Base-by-base conservation (phyloP, 2,329 filamentous ascomycete species). In the Macroventuria anomochaeta region DNA sequence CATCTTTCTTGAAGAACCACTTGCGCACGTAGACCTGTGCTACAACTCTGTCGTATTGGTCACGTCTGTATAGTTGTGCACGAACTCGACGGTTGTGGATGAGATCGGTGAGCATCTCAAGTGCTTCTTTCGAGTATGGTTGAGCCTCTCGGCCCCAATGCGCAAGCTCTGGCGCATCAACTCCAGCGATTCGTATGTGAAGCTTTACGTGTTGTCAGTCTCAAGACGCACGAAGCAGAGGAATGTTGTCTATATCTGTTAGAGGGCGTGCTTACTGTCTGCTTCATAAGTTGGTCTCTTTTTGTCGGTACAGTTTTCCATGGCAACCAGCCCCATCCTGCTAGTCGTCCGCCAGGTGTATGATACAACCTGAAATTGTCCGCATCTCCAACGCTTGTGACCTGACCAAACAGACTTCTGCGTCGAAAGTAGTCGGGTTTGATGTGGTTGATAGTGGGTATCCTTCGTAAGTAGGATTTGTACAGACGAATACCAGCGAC, bases 311-410 rank as follows among this genome's bases (percentile, higher is more conserved):
- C 82, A 53, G 77, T 87, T 67, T 91, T 81, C 72, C 84, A 81
- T 5, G 84, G 88, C 59, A 95, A 69, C 91, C 91, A 96, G n/a
- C 89, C 92, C 95, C 95, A 99, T 46, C 95, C 95, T 10, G 88
- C 83, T 44, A 93, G 75, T 61, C 87, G 83, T 10, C 95, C 95
- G n/a, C 93, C 93, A 0, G 95, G 95, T 0, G 92, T 97, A 74
- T 99, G 95, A 73, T 89, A 99, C 40, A 99, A 75, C 64, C 95
- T 89, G 74, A 99, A 97, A 71, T 93, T 93, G 75, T 99, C 95
- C 3, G 92, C 96, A 81, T 99, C 95, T 34, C 96, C 95, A 20
- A 99, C 95, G 64, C 90, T 92, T 11, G 93, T 97, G 34, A 97
- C 95, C 57, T 84, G 84, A 12, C 95, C 95, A 64, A 93, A 89